Base-by-base conservation (phyloP, 1,284 basidiomycete species). In the Ceratobasidium sp. region DNA sequence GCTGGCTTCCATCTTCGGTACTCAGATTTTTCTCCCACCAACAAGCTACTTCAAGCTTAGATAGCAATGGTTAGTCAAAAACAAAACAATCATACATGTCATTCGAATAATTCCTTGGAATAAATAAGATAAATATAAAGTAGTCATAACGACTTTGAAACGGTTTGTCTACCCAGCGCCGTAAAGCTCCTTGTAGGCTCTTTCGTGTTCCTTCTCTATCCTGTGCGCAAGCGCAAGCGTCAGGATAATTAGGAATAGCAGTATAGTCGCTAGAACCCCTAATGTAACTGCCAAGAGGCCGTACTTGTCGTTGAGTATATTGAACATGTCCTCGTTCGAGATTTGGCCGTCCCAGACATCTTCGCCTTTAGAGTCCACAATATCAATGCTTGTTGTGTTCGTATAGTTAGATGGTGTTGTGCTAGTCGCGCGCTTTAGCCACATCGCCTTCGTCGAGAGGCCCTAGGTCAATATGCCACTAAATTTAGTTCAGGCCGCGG, bases 221-320 rank as follows among this genome's bases (percentile, higher is more conserved):
- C 40, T 10, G 57, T 74, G 52, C 17, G 70, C 59, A 28, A 74
- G 44, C 12, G 6, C 3, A 6, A 74, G 59, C 7, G 59, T 74
- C 44, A 74, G 28, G 46, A 74, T 40, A n/a, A 74, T 74, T n/a
- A 74, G 26, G 20, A 48, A 52, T 15, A 74, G 5, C n/a, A 74
- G 46, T 7, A 42, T n/a, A 17, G 64, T 38, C 6, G 70, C 70
- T 44, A 74, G 12, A n/a, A 52, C 46, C 13, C 70, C 70, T 15
- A 74, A 46, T 6, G 33, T 46, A 42, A 74, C 28, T 23, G 59
- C 70, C 28, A 74, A 48, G 10, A 74, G n/a, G 15, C 70, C 70
- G 59, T 48, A 74, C 64, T 26, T 48, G 44, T 74, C 70, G 33
- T 64, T 50, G 12, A 74, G 23, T 28, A 74, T 74, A 64, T 74